phyloP scores from a whole-genome alignment of 495 filamentous ascomycete genomes.

The Penicillium canariense region DNA sequence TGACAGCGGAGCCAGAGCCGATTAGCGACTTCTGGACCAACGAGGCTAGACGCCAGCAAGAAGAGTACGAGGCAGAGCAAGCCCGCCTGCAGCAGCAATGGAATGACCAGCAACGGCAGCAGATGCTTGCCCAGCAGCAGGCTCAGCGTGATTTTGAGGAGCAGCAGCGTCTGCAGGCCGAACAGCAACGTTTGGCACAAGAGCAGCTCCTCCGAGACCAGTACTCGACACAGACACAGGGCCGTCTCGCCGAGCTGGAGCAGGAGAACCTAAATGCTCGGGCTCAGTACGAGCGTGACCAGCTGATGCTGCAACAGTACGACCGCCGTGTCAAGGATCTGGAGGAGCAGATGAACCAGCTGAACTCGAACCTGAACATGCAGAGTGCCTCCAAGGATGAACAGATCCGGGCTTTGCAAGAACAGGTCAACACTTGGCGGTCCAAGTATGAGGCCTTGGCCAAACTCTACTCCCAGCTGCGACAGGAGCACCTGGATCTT shows the following conservation, averaged over 20 bases:
- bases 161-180: slow-evolving; percentile 81
- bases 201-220: slow-evolving; percentile 86
- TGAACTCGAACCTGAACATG: slow-evolving; percentile 79
- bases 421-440: slow-evolving; percentile 95
- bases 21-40: slow-evolving; percentile 98
- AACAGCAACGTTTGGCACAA: slow-evolving; percentile 87
- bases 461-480: slow-evolving; percentile 94
- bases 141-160: slow-evolving; percentile 93
- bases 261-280: slow-evolving; percentile 91
- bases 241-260: slow-evolving; percentile 88
- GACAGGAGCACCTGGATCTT: slow-evolving; percentile 91
- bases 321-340: slow-evolving; percentile 89
- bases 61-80: slow-evolving; percentile 93
- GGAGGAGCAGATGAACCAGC: slow-evolving; percentile 78
- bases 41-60: slow-evolving; percentile 83
- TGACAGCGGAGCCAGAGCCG: slow-evolving; percentile 78
- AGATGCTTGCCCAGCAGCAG: slow-evolving; percentile 76
- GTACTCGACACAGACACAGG: slow-evolving; percentile 86
- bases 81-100: slow-evolving; percentile 78
- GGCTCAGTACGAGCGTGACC: slow-evolving; percentile 94
- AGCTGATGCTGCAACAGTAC: slow-evolving; percentile 95
- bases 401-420: slow-evolving; percentile 86
- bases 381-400: slow-evolving; percentile 89
- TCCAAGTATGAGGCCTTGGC: slow-evolving; percentile 95
- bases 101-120: slow-evolving; percentile 70